Evolutionary conservation across 345 rosid species (phyloP).

Genomic region (Reutealis trisperma): DNA sequence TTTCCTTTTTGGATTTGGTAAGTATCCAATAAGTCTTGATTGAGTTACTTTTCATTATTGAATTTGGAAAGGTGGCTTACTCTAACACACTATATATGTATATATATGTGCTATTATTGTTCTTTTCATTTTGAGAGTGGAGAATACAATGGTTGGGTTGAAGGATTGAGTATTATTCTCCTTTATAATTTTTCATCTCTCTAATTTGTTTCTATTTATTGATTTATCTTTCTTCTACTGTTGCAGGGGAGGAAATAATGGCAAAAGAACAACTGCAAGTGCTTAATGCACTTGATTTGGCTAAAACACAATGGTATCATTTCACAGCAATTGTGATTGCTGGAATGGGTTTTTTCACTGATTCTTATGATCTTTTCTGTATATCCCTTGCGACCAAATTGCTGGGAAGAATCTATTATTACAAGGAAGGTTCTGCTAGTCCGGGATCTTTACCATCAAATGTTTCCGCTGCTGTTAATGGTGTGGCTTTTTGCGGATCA

Average conservation of each 20-base stretch:
- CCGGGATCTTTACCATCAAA: slow-evolving; percentile 63
- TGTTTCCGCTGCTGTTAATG: slow-evolving; percentile 63
- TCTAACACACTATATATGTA: too few relatives aligned
- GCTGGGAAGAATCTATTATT: slow-evolving; percentile 70
- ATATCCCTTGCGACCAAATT: slow-evolving; percentile 74
- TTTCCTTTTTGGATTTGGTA: too few relatives aligned
- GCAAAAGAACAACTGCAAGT: slow-evolving; percentile 42
- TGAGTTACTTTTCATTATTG: too few relatives aligned
- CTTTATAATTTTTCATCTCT: too few relatives aligned
- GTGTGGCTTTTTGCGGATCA: slow-evolving; percentile 76
- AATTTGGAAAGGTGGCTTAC: too few relatives aligned
- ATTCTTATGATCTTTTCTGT: slow-evolving; percentile 78
- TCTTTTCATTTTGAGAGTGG: too few relatives aligned
- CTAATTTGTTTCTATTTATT: too few relatives aligned
- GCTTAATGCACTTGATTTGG: slow-evolving; percentile 60
- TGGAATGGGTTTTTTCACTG: slow-evolving; percentile 88
- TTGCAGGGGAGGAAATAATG: slow-evolving; percentile 38
- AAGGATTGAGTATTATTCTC: too few relatives aligned
- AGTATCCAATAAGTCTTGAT: too few relatives aligned
- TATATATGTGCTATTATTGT: too few relatives aligned
- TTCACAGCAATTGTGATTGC: slow-evolving; percentile 63
- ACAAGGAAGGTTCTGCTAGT: slow-evolving; percentile 39
- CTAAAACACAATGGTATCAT: slow-evolving; percentile 64
- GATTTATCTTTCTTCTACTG: background rate
- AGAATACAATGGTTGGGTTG: too few relatives aligned